Evolutionary conservation across 352 stramenopile genomes (phyloP), one percentile per base, ranked within the genome.

Genomic region (Pythium rishiriense): DNA sequence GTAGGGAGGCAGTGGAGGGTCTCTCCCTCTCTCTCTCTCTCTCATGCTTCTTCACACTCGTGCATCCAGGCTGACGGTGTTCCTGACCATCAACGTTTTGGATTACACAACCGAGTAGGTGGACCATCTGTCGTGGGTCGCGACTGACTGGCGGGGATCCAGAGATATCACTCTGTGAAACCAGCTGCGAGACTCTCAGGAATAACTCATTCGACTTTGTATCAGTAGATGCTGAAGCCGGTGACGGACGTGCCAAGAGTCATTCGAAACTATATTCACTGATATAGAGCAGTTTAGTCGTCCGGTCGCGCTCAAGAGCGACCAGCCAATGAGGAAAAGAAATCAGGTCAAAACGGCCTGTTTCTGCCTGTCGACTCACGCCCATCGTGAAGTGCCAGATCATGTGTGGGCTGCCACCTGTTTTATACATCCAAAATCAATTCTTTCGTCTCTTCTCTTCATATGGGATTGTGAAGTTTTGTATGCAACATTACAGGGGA

Each of bases 91-190:
- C 41, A 62, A 62, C 50, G 14, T 11, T 0, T n/a, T 21, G 50
- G 56, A 63, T 55, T 55, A 55, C 56, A 63, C 56, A 63, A 63
- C 22, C 29, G 49, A 21, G 29, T 5, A 9, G 17, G 5, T 35
- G 42, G 10, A 49, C 45, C 56, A 48, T 43, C 48, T 63, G 43
- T 43, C 39, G 24, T 14, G 3, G n/a, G 4, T 19, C 26, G 25
- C 50, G 42, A 47, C 33, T 61, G 60, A 67, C 51, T 61, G 60
- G 57, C 21, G 4, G 24, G 45, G 54, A 58, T 58, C 47, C 52
- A 68, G 62, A 68, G 62, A 68, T 68, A 68, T 68, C 62, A 68
- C 60, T 60, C 37, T 55, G 22, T 9, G 25, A 46, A 46, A 31
- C 50, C 60, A 67, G 39, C 41, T 56, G 60, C 17, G 9, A 0